phyloP scores from a whole-genome alignment of 768 basidiomycete species.

The Chalciporus chontae region DNA sequence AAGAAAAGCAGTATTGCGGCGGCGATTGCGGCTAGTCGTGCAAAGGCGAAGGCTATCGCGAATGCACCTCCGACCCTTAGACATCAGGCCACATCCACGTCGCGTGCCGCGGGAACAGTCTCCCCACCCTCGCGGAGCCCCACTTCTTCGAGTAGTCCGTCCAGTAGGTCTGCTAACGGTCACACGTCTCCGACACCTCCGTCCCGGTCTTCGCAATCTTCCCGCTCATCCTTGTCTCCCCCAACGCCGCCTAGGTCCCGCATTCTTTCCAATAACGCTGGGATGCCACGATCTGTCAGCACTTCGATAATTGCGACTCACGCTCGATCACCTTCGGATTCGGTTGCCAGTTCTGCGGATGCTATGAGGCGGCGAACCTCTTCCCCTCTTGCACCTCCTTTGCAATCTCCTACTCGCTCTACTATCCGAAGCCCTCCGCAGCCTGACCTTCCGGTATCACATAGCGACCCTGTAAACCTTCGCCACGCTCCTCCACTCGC shows the following conservation, averaged over 20 bases:
- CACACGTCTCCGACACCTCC: constrained; percentile 35
- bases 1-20: constrained; percentile 86
- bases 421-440: constrained; percentile 39
- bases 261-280: constrained; percentile 35
- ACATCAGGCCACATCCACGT: constrained; percentile 75
- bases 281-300: constrained; percentile 45
- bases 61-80: constrained; percentile 75
- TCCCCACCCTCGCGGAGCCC: constrained; percentile 40
- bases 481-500: constrained; percentile 23
- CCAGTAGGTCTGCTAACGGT: constrained; percentile 40
- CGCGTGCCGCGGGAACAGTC: constrained; percentile 48
- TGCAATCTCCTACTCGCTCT: constrained; percentile 32
- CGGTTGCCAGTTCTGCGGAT: constrained; percentile 18
- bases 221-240: constrained; percentile 47
- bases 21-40: constrained; percentile 85
- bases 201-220: constrained; percentile 47
- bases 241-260: constrained; percentile 41
- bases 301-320: constrained; percentile 31
- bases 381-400: constrained; percentile 40
- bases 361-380: constrained; percentile 44
- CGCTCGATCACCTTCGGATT: constrained; percentile 45
- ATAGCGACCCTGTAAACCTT: constrained; percentile 23
- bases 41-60: constrained; percentile 82
- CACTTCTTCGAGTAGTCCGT: constrained; percentile 40
- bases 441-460: constrained; percentile 35